Evolutionary conservation across 2,329 filamentous ascomycete genomes (phyloP).

Genomic region (Sphaceloma murrayae): DNA sequence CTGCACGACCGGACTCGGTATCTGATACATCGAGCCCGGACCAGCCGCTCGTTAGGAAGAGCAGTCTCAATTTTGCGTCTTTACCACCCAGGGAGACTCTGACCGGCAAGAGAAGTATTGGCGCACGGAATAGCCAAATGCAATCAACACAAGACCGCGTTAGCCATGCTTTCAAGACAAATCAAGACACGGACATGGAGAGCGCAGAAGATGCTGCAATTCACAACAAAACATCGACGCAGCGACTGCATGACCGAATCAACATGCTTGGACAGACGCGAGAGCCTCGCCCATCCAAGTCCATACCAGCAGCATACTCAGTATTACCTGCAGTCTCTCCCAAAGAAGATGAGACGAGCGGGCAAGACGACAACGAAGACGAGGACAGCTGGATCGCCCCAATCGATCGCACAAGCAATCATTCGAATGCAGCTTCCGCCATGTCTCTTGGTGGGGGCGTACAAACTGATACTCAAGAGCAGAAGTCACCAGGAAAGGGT

Average conservation of each 20-base stretch:
- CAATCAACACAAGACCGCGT: conserved; percentile 51
- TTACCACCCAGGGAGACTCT: conserved; percentile 85
- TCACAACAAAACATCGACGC: conserved; percentile 86
- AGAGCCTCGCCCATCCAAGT: conserved; percentile 36
- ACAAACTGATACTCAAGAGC: no score
- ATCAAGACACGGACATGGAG: conserved; percentile 45
- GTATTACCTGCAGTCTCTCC: conserved; percentile 26
- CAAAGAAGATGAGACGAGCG: conserved; percentile 16
- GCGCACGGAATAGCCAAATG: conserved; percentile 63
- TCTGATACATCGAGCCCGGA: conserved; percentile 66
- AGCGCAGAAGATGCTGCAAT: conserved; percentile 45
- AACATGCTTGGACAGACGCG: conserved; percentile 56
- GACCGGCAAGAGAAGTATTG: conserved; percentile 73
- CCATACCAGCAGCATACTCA: conserved; percentile 29
- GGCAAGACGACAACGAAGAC: conserved; percentile 34
- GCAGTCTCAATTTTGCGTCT: conserved; percentile 88
- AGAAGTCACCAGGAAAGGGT: conserved; percentile 12
- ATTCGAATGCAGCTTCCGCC: neutral
- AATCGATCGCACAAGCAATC: conserved; percentile 25
- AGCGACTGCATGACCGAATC: conserved; percentile 86
- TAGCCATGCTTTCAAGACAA: conserved; percentile 44
- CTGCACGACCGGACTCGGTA: conserved; percentile 40
- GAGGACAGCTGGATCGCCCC: conserved; percentile 54
- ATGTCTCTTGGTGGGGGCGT: no score
- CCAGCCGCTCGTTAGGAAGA: conserved; percentile 74